Base-by-base conservation (phyloP, 108 stramenopile genomes). In the Asterionellopsis glacialis region DNA sequence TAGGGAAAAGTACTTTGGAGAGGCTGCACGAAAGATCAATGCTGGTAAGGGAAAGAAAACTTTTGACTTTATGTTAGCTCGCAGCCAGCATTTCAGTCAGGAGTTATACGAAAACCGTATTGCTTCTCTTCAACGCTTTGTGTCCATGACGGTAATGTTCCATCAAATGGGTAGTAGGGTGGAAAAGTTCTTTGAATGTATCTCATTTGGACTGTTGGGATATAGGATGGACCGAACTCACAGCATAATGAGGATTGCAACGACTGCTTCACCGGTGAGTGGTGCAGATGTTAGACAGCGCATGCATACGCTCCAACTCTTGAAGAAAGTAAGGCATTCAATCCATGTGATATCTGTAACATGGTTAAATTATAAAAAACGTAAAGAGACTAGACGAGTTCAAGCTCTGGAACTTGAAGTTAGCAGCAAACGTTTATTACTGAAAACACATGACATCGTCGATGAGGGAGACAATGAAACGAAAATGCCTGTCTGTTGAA, bases 81-180 rank as follows among this genome's bases (percentile, higher is more conserved):
- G 69, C n/a, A 75, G 48, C 40, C 83, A 88, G 48, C 78, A 80
- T 64, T 56, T 82, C 9, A 57, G 40, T 13, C 67, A 72, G 64
- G 83, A 85, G 51, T 68, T 91, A 21, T 91, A 87, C 65, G 90
- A 91, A 53, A 78, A 69, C n/a, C 79, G 90, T 11, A 73, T 87
- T 45, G 90, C 86, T 26, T 80, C 80, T 24, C 54, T 88, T 59
- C 86, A 92, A 45, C 80, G 90, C 10, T 92, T 85, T 67, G 75
- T 88, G 11, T 64, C 83, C 25, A 88, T 92, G 82, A 71, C 69
- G 16, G 87, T 92, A n/a, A 80, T 92, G 69, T 92, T 88, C 63
- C 87, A 92, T 68, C 80, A 83, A 53, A 86, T 88, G 75, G 86
- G 83, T 24, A 75, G 48, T 33, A 74, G 80, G 19, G 88, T 85